Base-by-base conservation (phyloP, 345 rosid genomes). In the Viola odorata region DNA sequence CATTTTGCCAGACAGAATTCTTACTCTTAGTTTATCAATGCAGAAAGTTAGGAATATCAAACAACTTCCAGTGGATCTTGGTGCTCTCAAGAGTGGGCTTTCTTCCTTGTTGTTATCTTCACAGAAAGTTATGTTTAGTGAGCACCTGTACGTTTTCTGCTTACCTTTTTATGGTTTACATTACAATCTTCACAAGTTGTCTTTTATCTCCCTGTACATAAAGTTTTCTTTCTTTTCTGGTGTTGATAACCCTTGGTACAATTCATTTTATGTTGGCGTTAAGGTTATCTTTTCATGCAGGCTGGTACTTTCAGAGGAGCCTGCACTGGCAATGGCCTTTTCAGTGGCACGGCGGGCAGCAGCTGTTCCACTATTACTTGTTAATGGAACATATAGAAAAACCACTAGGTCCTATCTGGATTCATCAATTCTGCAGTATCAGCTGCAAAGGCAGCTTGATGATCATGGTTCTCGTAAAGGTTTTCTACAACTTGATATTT, bases 311-410 rank as follows among this genome's bases (percentile, higher is more conserved):
- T 86, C 99, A 8, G 99, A 94, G 78, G 99, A 94, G 81, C 92
- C 91, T 77, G 95, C 99, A 60, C 74, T 94, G 68, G 97, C 97
- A 67, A 94, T 94, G 99, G 99, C 97, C 55, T 90, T 94, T 75
- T 91, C 99, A 49, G 99, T 88, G 67, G 83, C 96, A 49, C 82
- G 97, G 50, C 81, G 97, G 74, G 97, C 99, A 70, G 96, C 99
- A 68, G 97, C 96, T 64, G 89, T 91, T 51, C 99, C 99, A 14
- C 58, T 86, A 47, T 84, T 94, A 65, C 99, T 94, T 53, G 97
- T 91, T 48, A 94, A 94, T 81, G 99, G 99, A 79, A 94, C 99
- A 39, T 91, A 94, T 66, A 73, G 99, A 70, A 94, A 86, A 78
- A 88, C 89, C 17, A 74, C 89, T 57, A 88, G 97, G 66, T 82